Conservation (phyloP, 345 rosid species). For the Brassica rapa region DNA sequence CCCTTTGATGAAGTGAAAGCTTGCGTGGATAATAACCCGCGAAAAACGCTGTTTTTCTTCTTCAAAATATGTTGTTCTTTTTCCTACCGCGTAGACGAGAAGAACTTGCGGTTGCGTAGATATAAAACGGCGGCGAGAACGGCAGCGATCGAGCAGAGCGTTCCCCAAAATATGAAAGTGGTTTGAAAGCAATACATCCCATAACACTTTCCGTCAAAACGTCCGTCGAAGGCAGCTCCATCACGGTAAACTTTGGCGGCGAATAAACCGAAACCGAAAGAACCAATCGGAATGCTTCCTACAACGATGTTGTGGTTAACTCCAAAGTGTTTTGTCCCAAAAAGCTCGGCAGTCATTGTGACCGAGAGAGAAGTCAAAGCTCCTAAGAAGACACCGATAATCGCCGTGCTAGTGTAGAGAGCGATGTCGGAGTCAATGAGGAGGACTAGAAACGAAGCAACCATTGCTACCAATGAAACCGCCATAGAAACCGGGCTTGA, state of each 20-base stretch:
- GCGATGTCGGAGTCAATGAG: conserved; percentile 37
- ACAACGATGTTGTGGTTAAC: conserved; percentile 84
- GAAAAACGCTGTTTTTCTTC: conserved; percentile 1
- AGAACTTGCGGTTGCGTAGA: conserved; percentile 58
- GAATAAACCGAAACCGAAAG: conserved; percentile 63
- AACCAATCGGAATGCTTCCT: conserved; percentile 77
- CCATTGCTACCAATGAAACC: conserved; percentile 58
- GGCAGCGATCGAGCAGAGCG: conserved; percentile 59
- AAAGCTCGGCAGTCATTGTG: conserved; percentile 68
- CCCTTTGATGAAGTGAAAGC: conserved; percentile 8
- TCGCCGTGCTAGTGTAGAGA: conserved; percentile 66
- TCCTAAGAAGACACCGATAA: conserved; percentile 69
- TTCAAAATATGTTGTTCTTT: not conserved
- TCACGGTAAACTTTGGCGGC: conserved; percentile 69
- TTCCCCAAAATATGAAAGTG: conserved; percentile 76
- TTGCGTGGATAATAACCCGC: not conserved
- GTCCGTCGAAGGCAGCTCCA: conserved; percentile 21
- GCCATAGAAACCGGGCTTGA: conserved; percentile 61
- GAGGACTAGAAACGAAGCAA: conserved; percentile 26
- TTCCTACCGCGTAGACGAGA: conserved; percentile 33
- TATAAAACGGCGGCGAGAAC: conserved; percentile 54
- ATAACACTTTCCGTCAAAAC: conserved; percentile 51
- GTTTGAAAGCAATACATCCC: conserved; percentile 64
- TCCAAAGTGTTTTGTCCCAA: conserved; percentile 67
- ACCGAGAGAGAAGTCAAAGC: conserved; percentile 75